A percentile compares a stretch with the other conserved stretches of the same genome.
phyloP scores from a whole-genome alignment of 1,284 basidiomycete species.

The Gymnopus androsaceus region DNA sequence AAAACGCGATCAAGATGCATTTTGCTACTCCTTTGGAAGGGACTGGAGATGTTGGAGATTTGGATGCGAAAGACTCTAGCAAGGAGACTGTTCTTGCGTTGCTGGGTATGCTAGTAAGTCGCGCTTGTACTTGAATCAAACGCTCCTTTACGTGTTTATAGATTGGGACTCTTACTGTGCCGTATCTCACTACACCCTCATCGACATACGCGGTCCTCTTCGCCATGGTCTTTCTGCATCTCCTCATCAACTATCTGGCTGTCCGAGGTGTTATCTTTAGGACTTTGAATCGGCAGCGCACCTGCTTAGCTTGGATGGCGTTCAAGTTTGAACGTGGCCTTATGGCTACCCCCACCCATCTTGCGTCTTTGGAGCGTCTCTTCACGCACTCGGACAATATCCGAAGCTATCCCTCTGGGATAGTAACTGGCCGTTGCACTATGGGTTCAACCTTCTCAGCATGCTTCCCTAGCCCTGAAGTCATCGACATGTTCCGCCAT shows the following conservation, averaged over 20 bases:
- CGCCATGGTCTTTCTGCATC: slow-evolving; percentile 52
- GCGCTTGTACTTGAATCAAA: not conserved
- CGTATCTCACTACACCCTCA: slow-evolving; percentile 48
- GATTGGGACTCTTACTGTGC: slow-evolving; percentile 61
- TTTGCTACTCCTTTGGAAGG: slow-evolving; percentile 53
- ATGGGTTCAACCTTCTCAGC: slow-evolving; percentile 53
- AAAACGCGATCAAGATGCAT: slow-evolving; percentile 67
- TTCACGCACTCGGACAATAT: slow-evolving; percentile 38
- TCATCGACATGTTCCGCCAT: slow-evolving; percentile 37
- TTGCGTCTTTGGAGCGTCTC: slow-evolving; percentile 39
- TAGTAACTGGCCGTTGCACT: slow-evolving; percentile 40
- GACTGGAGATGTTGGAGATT: slow-evolving; percentile 63
- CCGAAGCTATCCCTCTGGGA: slow-evolving; percentile 31
- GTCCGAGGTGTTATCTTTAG: slow-evolving; percentile 58
- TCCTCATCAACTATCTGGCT: slow-evolving; percentile 60
- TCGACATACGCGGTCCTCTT: slow-evolving; percentile 55
- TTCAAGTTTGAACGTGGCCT: slow-evolving; percentile 29
- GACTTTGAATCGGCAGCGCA: slow-evolving; percentile 61
- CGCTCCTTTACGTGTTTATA: slow-evolving; percentile 24
- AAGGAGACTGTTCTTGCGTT: slow-evolving; percentile 70
- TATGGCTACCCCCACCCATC: slow-evolving; percentile 30
- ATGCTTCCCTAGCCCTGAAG: slow-evolving; percentile 24
- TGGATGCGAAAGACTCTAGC: slow-evolving; percentile 71
- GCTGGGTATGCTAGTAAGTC: slow-evolving; percentile 64
- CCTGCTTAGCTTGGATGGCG: slow-evolving; percentile 50